phyloP scores from a whole-genome alignment of 495 filamentous ascomycete genomes.

The Saxispiralis lemnorum region DNA sequence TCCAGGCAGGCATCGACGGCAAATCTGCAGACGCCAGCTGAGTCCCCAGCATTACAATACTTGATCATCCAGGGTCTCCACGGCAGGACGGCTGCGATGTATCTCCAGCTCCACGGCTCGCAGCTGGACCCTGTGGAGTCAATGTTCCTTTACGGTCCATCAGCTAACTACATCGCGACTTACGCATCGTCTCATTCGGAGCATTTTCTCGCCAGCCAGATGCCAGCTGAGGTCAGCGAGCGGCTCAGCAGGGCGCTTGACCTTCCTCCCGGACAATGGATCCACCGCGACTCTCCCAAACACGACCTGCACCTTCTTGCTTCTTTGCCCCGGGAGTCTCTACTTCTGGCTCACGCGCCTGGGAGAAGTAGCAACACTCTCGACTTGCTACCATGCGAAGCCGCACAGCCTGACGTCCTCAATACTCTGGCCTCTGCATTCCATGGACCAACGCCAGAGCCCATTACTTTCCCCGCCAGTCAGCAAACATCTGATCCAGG shows the following conservation, averaged over 20 bases:
- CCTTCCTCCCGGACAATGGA: slow-evolving; percentile 33
- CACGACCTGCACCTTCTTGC: slow-evolving; percentile 39
- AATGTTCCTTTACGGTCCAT: slow-evolving; percentile 33
- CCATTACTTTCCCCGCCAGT: slow-evolving; percentile 21
- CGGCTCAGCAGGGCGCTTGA: slow-evolving; percentile 29
- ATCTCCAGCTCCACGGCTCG: slow-evolving; percentile 30
- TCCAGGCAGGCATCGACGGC: slow-evolving; percentile 9
- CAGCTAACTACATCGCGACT: slow-evolving; percentile 40
- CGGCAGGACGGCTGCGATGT: slow-evolving; percentile 31
- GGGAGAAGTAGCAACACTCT: slow-evolving; percentile 30
- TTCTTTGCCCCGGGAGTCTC: slow-evolving; percentile 37
- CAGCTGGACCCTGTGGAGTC: slow-evolving; percentile 34
- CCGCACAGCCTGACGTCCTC: slow-evolving; percentile 35
- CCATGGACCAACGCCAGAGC: slow-evolving; percentile 28
- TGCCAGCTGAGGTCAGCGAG: slow-evolving; percentile 30
- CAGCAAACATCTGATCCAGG: slow-evolving; percentile 23
- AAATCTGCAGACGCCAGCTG: not conserved
- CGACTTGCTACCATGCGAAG: slow-evolving; percentile 31
- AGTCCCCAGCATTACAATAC: slow-evolving; percentile 37
- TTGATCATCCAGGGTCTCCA: slow-evolving; percentile 36
- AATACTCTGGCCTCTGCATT: slow-evolving; percentile 38
- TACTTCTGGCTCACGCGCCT: slow-evolving; percentile 34
- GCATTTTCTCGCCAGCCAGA: slow-evolving; percentile 32
- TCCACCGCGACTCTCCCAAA: slow-evolving; percentile 32
- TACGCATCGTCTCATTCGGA: slow-evolving; percentile 39